Percentiles rank a stretch among this genome's conserved stretches.
phyloP scores from a whole-genome alignment of 2,329 filamentous ascomycete species.

The Aspergillus sp. region DNA sequence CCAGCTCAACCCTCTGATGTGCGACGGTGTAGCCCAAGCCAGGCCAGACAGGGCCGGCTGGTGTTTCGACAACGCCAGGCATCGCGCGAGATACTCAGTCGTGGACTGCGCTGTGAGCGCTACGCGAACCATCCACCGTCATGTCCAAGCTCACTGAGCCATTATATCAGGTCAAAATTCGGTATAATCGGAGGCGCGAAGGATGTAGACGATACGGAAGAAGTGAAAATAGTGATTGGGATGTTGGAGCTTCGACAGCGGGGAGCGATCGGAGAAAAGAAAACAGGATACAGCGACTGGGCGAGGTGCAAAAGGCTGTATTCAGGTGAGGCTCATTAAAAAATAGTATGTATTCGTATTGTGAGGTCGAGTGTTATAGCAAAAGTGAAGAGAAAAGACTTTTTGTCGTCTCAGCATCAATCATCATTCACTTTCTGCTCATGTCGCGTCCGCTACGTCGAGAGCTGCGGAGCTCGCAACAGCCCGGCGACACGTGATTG shows the following conservation, averaged over 20 bases:
- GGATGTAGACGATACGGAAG: no score
- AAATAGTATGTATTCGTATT: no score
- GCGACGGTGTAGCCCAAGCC: conserved; percentile 55
- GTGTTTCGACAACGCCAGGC: conserved; percentile 36
- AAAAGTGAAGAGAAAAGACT: no score
- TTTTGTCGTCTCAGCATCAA: no score
- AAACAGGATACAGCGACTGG: no score
- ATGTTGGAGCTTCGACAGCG: background rate
- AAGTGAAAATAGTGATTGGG: no score
- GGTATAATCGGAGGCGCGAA: no score
- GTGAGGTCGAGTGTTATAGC: no score
- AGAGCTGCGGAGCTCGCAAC: conserved; percentile 1
- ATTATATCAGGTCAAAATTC: background rate
- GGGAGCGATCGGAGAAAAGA: background rate
- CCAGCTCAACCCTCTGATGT: conserved; percentile 83
- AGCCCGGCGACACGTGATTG: background rate
- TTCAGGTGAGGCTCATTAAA: no score
- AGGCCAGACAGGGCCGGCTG: conserved; percentile 22
- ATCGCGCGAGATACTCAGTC: conserved; percentile 33
- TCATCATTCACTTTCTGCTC: no score
- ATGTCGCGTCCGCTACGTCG: conserved; percentile 1
- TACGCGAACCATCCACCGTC: conserved; percentile 30
- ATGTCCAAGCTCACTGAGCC: conserved; percentile 26
- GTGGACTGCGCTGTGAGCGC: conserved; percentile 34
- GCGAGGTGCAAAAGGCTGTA: no score